Base-by-base conservation (phyloP, 2,329 filamentous ascomycete genomes). In the Magnaporthiopsis poae region DNA sequence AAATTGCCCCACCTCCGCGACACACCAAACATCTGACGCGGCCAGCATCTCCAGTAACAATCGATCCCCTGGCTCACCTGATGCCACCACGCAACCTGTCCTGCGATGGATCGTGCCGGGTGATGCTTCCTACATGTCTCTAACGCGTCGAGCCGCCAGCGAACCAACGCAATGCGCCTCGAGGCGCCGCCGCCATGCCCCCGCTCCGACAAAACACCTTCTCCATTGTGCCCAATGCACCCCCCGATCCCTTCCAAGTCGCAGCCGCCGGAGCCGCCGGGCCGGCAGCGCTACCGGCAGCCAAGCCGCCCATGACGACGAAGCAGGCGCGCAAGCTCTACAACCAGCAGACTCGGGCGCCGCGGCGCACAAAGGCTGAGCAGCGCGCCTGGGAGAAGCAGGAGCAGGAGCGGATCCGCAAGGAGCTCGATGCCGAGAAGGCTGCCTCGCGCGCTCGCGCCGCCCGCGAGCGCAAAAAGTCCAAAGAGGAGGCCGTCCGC, bases 341-440 rank as follows among this genome's bases (percentile, higher is more conserved):
- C 72, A 77, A 70, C 69, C 76, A 76, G 74, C 75, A 70, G 69
- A 84, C 73, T 35, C 74, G 75, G 68, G 75, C 69, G 2, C 78
- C 79, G 0, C 77, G 76, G 65, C 71, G 82, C 31, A 79, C 74
- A 75, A 67, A 63, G 73, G 67, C 60, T 62, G 67, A 67, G 62
- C 66, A 74, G 63, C 67, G 76, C 68, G 59, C 74, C 36, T 74
- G 76, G 62, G 79, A 82, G 63, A 76, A 73, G 31, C 78, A 77
- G 61, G 83, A 87, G 68, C 83, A 85, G 69, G 83, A 85, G 67
- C 77, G 81, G n/a, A 84, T 85, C 52, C 76, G 80, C 5, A 80
- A 80, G 71, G 82, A 83, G 71, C 77, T 81, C 31, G 82, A 82
- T 71, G 81, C 79, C 72, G 82, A 81, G 70, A 80, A 78, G 69